phyloP scores from a whole-genome alignment of 768 basidiomycete genomes.

The Kwoniella shandongensis region DNA sequence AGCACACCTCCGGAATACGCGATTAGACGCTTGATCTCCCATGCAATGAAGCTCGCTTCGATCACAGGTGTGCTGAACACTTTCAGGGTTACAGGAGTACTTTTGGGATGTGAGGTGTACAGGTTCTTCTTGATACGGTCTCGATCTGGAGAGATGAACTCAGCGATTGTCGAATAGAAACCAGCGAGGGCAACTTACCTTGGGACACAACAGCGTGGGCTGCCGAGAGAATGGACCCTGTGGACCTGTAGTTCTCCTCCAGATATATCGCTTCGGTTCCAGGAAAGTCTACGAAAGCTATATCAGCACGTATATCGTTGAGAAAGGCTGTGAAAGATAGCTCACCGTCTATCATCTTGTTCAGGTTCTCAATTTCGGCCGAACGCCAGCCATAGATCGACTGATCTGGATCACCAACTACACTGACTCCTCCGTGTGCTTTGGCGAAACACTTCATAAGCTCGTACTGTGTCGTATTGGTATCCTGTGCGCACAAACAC shows the following conservation, averaged over 20 bases:
- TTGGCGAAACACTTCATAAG: conserved; percentile 70
- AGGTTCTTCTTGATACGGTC: conserved; percentile 72
- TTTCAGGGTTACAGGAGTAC: conserved; percentile 64
- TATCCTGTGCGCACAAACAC: conserved; percentile 62
- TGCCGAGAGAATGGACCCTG: conserved; percentile 68
- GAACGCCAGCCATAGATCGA: conserved; percentile 89
- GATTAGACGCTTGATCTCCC: conserved; percentile 74
- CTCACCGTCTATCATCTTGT: conserved; percentile 66
- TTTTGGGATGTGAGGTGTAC: conserved; percentile 66
- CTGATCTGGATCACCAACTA: conserved; percentile 90
- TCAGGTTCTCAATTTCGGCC: conserved; percentile 71
- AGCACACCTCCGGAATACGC: conserved; percentile 72
- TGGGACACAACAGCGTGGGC: conserved; percentile 78
- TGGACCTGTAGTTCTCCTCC: conserved; percentile 85
- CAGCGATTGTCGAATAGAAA: background rate
- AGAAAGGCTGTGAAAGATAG: conserved; percentile 28
- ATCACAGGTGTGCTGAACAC: conserved; percentile 56
- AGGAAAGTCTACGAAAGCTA: conserved; percentile 61
- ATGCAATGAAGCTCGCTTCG: conserved; percentile 71
- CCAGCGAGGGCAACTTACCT: conserved; percentile 57
- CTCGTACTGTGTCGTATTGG: conserved; percentile 76
- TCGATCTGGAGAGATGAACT: conserved; percentile 60
- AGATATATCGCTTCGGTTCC: conserved; percentile 68
- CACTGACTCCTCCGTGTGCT: conserved; percentile 62
- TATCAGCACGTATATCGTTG: background rate